Evolutionary conservation across 495 filamentous ascomycete species (phyloP).

Genomic region (Penicillium arizonense): DNA sequence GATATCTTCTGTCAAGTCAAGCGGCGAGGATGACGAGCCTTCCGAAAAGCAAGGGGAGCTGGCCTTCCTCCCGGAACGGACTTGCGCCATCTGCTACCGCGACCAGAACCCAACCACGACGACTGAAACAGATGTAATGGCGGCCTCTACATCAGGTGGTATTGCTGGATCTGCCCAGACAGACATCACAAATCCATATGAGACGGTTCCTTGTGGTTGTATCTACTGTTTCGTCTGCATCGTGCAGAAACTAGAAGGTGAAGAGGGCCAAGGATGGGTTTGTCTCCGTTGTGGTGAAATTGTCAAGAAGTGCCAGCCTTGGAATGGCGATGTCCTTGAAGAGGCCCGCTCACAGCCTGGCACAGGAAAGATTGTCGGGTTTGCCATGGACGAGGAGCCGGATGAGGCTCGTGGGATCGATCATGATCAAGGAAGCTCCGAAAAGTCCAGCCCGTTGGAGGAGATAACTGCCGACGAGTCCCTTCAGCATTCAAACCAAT

Average conservation of each 20-base stretch:
- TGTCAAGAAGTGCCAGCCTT: constrained; percentile 87
- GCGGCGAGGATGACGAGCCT: constrained; percentile 44
- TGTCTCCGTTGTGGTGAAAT: constrained; percentile 87
- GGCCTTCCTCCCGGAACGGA: constrained; percentile 83
- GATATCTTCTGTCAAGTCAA: constrained; percentile 58
- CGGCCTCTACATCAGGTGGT: constrained; percentile 61
- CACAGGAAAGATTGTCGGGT: constrained; percentile 66
- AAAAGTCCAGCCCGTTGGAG: constrained; percentile 24
- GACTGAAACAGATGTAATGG: constrained; percentile 67
- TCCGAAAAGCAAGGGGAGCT: constrained; percentile 66
- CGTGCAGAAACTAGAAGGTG: constrained; percentile 82
- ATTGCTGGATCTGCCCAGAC: constrained; percentile 86
- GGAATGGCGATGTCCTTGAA: constrained; percentile 82
- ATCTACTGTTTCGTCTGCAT: constrained; percentile 97
- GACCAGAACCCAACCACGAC: constrained; percentile 74
- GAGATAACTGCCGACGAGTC: constrained; percentile 35
- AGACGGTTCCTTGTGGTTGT: constrained; percentile 85
- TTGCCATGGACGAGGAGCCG: constrained; percentile 53
- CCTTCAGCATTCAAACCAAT: constrained; percentile 36
- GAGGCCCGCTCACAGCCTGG: constrained; percentile 48
- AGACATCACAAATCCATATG: constrained; percentile 95
- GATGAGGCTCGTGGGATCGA: constrained; percentile 12
- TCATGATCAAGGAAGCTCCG: constrained; percentile 1
- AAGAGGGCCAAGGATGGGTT: constrained; percentile 95
- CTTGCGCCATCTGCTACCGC: constrained; percentile 96